Conservation (phyloP, 768 basidiomycete genomes). For the Boletales sp. region DNA sequence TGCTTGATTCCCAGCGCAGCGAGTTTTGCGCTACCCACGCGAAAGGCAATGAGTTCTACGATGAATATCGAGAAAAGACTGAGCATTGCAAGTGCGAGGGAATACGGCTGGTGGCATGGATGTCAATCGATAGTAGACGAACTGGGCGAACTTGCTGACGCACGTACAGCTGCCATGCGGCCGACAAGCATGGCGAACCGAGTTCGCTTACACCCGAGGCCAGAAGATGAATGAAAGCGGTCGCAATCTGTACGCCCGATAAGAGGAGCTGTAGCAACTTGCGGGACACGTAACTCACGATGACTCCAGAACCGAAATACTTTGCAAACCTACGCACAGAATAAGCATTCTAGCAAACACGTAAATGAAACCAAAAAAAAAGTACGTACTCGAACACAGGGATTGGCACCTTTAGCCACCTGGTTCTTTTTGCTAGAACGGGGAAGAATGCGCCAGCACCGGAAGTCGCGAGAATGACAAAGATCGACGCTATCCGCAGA, state of each 20-base stretch:
- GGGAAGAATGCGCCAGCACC: conserved; percentile 67
- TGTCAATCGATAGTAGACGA: background rate
- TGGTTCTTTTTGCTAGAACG: conserved; percentile 52
- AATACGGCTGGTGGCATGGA: conserved; percentile 59
- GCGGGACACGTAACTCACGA: conserved; percentile 45
- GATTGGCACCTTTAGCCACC: conserved; percentile 37
- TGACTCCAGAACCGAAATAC: conserved; percentile 89
- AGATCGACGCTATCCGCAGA: conserved; percentile 69
- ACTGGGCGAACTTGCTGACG: conserved; percentile 19
- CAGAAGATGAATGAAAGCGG: conserved; percentile 84
- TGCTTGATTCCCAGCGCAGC: conserved; percentile 59
- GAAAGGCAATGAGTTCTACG: conserved; percentile 81
- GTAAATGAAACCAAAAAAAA: no score
- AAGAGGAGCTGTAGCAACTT: background rate
- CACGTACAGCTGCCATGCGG: conserved; percentile 75
- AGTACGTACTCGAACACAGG: conserved; percentile 62
- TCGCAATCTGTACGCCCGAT: conserved; percentile 61
- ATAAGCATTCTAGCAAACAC: conserved; percentile 1
- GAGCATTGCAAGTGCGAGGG: conserved; percentile 74
- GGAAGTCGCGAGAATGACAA: conserved; percentile 66
- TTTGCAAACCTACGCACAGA: conserved; percentile 62
- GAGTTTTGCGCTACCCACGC: conserved; percentile 77
- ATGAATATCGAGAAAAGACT: conserved; percentile 85
- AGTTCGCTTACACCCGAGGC: conserved; percentile 72
- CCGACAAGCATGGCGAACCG: conserved; percentile 60